Base-by-base conservation (phyloP, 805 yeast species). In the Candida peoriensis region DNA sequence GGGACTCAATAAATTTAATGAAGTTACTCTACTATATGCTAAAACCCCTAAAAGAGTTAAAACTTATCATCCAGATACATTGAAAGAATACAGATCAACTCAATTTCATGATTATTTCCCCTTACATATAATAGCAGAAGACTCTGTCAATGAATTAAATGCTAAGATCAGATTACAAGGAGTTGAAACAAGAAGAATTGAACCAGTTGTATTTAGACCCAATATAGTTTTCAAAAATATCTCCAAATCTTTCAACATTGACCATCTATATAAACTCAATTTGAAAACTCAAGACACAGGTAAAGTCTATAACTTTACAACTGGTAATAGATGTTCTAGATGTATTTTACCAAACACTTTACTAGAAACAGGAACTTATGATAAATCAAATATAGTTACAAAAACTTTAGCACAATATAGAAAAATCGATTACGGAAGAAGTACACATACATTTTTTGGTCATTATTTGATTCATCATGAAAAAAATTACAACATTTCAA, bases 61-160 rank as follows among this genome's bases (percentile, higher is more conserved):
- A 18, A 41, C 50, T 1, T 41, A 39, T 2, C 43, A 44, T 30
- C 53, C 53, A 11, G 22, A 23, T 4, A 38, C 20, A 8, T n/a
- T 43, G 28, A 32, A 31, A 14, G 20, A 38, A 8, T 26, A 37
- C 32, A 36, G 52, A 28, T 20, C 22, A 8, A 36, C 47, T 2
- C 29, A 39, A 16, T 49, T 45, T 31, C 54, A 49, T 15, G 54
- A 49, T 23, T 49, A 49, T 28, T 49, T 38, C 32, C 54, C 54
- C 13, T 20, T 46, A 16, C 46, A 42, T 36, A 20, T 43, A 11
- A 26, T 47, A 25, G 24, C 44, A 4, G 38, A 43, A 25, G 37
- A 31, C 13, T 33, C 38, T 10, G 24, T 49, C 17, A 46, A 38
- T 29, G 39, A 34, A 4, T 18, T 45, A 22, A 47, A 49, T 24